Evolutionary conservation across 495 filamentous ascomycete species (phyloP).

Genomic region (Aspergillus nidulans): DNA sequence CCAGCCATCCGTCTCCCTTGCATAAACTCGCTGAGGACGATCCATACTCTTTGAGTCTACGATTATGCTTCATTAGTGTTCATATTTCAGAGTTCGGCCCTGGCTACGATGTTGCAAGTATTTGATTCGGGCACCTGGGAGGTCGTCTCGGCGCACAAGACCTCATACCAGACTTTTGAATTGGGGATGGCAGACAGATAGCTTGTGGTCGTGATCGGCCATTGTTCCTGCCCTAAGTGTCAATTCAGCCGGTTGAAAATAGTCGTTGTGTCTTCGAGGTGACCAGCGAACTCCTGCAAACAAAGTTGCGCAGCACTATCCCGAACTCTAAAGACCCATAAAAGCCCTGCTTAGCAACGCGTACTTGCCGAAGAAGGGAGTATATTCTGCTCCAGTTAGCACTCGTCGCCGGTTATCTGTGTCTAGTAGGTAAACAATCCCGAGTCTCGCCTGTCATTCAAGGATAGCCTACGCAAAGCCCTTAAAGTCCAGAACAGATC

Average conservation of each 20-base stretch:
- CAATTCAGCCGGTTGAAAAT: too few relatives aligned
- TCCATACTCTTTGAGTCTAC: neutral
- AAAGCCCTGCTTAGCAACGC: neutral
- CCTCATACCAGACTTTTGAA: neutral
- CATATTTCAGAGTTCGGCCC: neutral
- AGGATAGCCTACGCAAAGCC: too few relatives aligned
- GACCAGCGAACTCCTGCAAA: neutral
- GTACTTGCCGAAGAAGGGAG: neutral
- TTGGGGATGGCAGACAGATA: neutral
- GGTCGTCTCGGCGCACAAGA: neutral
- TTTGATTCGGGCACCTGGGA: neutral
- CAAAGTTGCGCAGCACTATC: neutral
- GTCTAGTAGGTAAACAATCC: too few relatives aligned
- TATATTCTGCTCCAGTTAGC: neutral
- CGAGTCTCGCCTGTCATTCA: too few relatives aligned
- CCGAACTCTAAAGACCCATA: neutral
- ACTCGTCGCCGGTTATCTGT: too few relatives aligned
- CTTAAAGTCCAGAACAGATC: too few relatives aligned
- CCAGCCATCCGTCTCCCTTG: neutral
- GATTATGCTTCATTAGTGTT: neutral
- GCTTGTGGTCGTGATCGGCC: neutral
- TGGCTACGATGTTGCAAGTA: too few relatives aligned
- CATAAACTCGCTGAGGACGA: neutral
- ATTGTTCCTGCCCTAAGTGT: too few relatives aligned
- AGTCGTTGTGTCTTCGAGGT: too few relatives aligned